Conservation (phyloP, 176 grass and related monocot genomes). For the Tillandsia fasciculata region DNA sequence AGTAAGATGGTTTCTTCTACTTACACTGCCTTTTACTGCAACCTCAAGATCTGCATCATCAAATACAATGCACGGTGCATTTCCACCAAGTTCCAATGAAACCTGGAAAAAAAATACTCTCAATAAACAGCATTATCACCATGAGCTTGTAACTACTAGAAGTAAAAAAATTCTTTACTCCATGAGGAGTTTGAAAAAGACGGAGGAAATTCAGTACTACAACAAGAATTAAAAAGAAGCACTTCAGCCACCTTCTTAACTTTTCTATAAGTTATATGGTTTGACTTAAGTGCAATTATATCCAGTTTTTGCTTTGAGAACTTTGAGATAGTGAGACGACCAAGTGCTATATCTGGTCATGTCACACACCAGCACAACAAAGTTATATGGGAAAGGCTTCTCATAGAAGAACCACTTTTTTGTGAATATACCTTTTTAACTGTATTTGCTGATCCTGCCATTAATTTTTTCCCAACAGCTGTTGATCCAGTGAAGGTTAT, state of each 20-base stretch:
- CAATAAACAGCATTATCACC: constrained; percentile 15
- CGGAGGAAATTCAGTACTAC: too few species aligned
- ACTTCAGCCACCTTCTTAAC: too few species aligned
- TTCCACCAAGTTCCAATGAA: constrained; percentile 97
- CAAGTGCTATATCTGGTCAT: too few species aligned
- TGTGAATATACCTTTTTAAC: constrained; percentile 69
- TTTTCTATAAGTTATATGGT: too few species aligned
- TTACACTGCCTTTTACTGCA: constrained; percentile 89
- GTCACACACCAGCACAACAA: too few species aligned
- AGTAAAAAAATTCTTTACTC: too few species aligned
- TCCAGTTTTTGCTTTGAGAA: too few species aligned
- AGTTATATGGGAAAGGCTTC: not conserved
- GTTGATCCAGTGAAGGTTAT: constrained; percentile 97
- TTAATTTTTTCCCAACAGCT: constrained; percentile 89
- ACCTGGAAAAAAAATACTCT: constrained; percentile 42
- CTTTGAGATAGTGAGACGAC: too few species aligned
- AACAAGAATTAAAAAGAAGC: too few species aligned
- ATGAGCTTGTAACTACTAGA: too few species aligned
- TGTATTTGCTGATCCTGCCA: constrained; percentile 85
- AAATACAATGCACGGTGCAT: constrained; percentile 96
- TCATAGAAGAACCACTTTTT: not conserved
- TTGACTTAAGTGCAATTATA: too few species aligned
- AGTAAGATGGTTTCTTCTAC: not conserved
- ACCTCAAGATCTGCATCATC: constrained; percentile 97
- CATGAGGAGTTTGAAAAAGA: too few species aligned